phyloP scores from a whole-genome alignment of 2,329 filamentous ascomycete genomes.

The Botrytis pseudocinerea region DNA sequence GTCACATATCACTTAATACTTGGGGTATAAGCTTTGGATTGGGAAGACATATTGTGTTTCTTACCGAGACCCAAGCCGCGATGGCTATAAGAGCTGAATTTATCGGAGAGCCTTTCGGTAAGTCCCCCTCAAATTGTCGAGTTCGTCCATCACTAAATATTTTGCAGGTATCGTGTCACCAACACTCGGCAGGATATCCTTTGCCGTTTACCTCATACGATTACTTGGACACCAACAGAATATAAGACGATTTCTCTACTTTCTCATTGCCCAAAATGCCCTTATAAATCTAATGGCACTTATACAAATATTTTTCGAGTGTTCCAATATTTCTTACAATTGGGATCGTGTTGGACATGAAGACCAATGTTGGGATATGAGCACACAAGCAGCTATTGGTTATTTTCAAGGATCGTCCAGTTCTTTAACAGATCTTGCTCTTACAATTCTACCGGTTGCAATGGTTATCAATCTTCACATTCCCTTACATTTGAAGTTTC shows the following conservation, averaged over 20 bases:
- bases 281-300: not conserved
- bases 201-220: conserved; percentile 12
- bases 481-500: conserved; percentile 3
- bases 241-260: conserved; percentile 11
- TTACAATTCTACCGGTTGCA: conserved; percentile 9
- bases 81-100: conserved; percentile 14
- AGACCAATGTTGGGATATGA: conserved; percentile 3
- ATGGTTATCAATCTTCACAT: conserved; percentile 13
- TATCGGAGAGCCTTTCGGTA: conserved; percentile 12
- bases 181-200: conserved; percentile 15
- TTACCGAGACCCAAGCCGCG: conserved; percentile 6
- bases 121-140: not conserved
- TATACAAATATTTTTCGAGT: not conserved
- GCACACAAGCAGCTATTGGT: not conserved
- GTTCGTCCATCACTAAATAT: not conserved
- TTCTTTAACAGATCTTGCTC: conserved; percentile 17
- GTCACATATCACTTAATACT: conserved; percentile 15
- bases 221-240: not conserved
- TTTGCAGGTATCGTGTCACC: conserved; percentile 14
- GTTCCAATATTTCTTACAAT: conserved; percentile 6
- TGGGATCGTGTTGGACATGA: conserved; percentile 4
- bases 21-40: conserved; percentile 18
- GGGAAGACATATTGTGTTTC: not conserved
- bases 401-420: conserved; percentile 15
- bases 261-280: conserved; percentile 12